These are phyloP conservation scores for Auricularia auricula-judae DNA, from an alignment of 768 basidiomycete genomes.

Conservation along the genomic window DNA sequence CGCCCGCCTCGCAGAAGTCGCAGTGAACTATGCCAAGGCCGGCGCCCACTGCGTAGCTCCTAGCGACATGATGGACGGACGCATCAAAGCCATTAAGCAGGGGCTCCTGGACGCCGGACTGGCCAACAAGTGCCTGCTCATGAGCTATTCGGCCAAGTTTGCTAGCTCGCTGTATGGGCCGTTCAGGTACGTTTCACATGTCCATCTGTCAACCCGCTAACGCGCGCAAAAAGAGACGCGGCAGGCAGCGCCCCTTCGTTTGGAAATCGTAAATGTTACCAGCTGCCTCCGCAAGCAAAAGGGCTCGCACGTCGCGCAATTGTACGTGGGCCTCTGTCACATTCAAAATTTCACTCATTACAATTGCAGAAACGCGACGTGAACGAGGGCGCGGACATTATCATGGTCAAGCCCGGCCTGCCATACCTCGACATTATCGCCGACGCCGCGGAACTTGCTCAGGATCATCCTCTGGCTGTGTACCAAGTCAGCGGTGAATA, in stretches of 20 bases:
- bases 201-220: background rate
- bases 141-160: conserved; percentile 98
- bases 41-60: conserved; percentile 99
- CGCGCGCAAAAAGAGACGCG: conserved; percentile 49
- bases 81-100: conserved; percentile 82
- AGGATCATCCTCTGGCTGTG: conserved; percentile 86
- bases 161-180: conserved; percentile 93
- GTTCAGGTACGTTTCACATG: conserved; percentile 52
- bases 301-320: conserved; percentile 91
- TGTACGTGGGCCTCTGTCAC: conserved; percentile 37
- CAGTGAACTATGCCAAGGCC: conserved; percentile 82
- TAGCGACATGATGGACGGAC: conserved; percentile 99
- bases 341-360: background rate
- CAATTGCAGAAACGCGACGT: conserved; percentile 67
- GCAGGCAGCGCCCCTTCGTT: conserved; percentile 93
- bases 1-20: conserved; percentile 83
- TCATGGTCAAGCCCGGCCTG: conserved; percentile 96
- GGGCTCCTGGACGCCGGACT: conserved; percentile 71
- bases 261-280: conserved; percentile 96
- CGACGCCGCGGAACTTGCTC: conserved; percentile 71
- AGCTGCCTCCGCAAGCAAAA: conserved; percentile 79
- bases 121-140: conserved; percentile 83
- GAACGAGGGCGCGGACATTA: conserved; percentile 88
- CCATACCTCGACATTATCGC: conserved; percentile 96
- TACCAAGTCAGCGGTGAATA: conserved; percentile 98